Base-by-base conservation (phyloP, 768 basidiomycete genomes). In the Cystobasidium ongulense region DNA sequence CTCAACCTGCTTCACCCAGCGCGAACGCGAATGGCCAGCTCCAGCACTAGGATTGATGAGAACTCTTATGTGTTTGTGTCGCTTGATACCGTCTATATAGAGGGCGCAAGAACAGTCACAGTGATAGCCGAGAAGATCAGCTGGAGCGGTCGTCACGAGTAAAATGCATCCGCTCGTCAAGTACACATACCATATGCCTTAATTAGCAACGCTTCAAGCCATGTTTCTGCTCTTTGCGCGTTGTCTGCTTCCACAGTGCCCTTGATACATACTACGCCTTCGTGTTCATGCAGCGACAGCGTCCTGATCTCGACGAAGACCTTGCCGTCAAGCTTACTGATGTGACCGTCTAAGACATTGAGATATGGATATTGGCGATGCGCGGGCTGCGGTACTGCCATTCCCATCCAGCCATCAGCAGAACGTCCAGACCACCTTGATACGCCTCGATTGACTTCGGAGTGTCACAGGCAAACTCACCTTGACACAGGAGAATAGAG, bases 11-110 rank as follows among this genome's bases (percentile, higher is more conserved):
- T 84, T 85, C 1, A 81, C 78, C 70, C 86, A 92, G 0, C 87
- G 81, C 0, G 83, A 74, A 18, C 80, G 81, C 0, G 85, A 88
- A 78, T 87, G 88, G 68, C 89, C 87, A 90, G 92, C 84, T n/a
- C 92, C 92, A 63, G 91, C 87, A 70, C 84, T 81, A 10, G 92
- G 92, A 80, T 93, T 94, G 43, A 94, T 84, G 52, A 94, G 79
- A 8, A 92, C 84, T 75, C 87, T 86, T 35, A 94, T 78, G 23
- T 83, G 82, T 57, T 88, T 84, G 0, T 23, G 0, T 3, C 73
- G 76, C 23, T 70, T 21, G 23, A 39, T 21, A n/a, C 63, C 83
- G 80, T 25, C 65, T 67, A 53, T 25, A 33, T 41, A 13, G 63
- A 36, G 17, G 33, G 39, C 11, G 15, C 57, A 61, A 23, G 29